phyloP scores from a whole-genome alignment of 805 yeast species.

The Metschnikowia lochheadii region DNA sequence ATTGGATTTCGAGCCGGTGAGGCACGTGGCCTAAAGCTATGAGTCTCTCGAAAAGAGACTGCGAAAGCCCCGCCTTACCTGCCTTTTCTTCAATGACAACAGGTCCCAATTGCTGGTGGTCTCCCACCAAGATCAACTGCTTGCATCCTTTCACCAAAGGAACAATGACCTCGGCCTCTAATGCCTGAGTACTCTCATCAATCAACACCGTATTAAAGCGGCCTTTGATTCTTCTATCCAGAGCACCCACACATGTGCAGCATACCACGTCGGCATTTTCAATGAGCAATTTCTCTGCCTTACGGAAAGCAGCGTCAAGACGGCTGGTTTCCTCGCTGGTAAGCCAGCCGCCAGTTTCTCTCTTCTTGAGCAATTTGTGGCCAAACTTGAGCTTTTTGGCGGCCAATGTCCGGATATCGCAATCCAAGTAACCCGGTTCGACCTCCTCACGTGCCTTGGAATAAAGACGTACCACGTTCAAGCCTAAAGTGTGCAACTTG shows the following conservation, averaged over 20 bases:
- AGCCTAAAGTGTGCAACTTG: constrained; percentile 64
- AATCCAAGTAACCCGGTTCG: constrained; percentile 35
- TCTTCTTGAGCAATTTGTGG: not conserved
- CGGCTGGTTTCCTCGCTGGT: constrained; percentile 6
- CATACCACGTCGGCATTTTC: constrained; percentile 73
- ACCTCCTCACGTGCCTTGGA: constrained; percentile 81
- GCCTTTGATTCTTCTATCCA: constrained; percentile 59
- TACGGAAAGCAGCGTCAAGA: constrained; percentile 9
- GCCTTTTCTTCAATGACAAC: constrained; percentile 78
- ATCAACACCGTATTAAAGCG: constrained; percentile 76
- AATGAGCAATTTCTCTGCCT: constrained; percentile 49
- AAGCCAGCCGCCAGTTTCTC: constrained; percentile 9
- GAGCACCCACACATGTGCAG: constrained; percentile 91
- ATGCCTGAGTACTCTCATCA: constrained; percentile 92
- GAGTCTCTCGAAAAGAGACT: constrained; percentile 83
- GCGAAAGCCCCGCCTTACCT: constrained; percentile 80
- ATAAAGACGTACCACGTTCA: constrained; percentile 71
- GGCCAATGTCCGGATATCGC: not conserved
- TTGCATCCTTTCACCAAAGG: constrained; percentile 88
- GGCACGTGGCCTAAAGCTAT: constrained; percentile 81
- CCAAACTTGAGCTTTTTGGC: not conserved
- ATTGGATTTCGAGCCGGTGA: constrained; percentile 83
- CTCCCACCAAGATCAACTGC: constrained; percentile 89
- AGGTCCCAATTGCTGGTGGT: constrained; percentile 94
- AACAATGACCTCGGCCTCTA: constrained; percentile 87